phyloP scores from a whole-genome alignment of 2,329 filamentous ascomycete genomes.

The Fusarium mundagurra region DNA sequence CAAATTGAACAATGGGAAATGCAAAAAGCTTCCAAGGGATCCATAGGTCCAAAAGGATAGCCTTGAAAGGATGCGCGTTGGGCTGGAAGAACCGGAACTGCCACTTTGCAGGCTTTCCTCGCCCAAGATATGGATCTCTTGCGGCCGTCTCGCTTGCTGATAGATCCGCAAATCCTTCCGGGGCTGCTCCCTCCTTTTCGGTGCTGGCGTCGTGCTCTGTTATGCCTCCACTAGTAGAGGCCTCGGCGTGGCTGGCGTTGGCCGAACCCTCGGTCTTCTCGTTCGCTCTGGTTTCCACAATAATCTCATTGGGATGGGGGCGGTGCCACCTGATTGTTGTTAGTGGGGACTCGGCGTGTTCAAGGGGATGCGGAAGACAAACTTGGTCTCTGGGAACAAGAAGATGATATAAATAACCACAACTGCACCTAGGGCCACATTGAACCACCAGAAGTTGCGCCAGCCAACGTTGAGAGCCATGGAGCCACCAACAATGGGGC shows the following conservation, averaged over 20 bases:
- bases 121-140: not conserved
- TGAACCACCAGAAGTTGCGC: slow-evolving; percentile 2
- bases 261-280: not conserved
- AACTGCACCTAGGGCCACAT: not conserved
- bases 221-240: not conserved
- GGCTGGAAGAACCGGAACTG: not conserved
- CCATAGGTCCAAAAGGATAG: not conserved
- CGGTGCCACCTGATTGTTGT: not conserved
- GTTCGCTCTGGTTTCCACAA: not conserved
- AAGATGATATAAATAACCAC: not conserved
- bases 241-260: not conserved
- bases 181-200: not conserved
- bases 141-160: not conserved
- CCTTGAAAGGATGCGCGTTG: not conserved
- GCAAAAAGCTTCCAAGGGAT: not conserved
- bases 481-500: not conserved
- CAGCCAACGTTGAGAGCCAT: not conserved
- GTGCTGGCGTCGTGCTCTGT: not conserved
- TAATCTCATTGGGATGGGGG: not conserved
- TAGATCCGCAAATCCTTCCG: not conserved
- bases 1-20: not conserved
- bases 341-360: not conserved
- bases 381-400: not conserved
- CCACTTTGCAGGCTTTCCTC: not conserved
- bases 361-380: not conserved